Percentiles rank a stretch among this genome's conserved stretches.
Evolutionary conservation across 2,329 filamentous ascomycete species (phyloP).

Genomic region (Paecilomyces formosus): DNA sequence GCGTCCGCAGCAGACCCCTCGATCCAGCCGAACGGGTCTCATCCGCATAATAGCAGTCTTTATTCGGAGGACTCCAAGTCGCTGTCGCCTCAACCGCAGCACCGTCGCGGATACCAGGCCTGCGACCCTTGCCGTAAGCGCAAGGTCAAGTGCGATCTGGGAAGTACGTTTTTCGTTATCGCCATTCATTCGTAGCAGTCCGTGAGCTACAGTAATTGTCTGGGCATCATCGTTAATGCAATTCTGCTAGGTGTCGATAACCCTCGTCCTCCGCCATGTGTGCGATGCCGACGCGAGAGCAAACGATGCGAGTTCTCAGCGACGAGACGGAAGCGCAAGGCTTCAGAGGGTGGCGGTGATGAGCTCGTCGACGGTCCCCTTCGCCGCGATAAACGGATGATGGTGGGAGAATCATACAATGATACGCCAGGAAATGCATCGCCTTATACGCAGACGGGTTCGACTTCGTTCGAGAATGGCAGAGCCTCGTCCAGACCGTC

Average conservation of each 20-base stretch:
- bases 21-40: neutral
- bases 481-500: conserved; percentile 16
- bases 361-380: conserved; percentile 34
- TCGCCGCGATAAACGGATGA: conserved; percentile 46
- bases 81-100: conserved; percentile 26
- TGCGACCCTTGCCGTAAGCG: conserved; percentile 43
- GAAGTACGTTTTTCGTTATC: conserved; percentile 29
- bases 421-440: conserved; percentile 17
- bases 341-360: conserved; percentile 42
- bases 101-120: conserved; percentile 42
- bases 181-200: too few relatives aligned
- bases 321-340: conserved; percentile 85
- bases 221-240: conserved; percentile 7
- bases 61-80: conserved; percentile 20
- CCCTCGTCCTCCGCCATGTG: conserved; percentile 87
- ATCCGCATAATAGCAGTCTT: conserved; percentile 6
- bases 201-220: neutral
- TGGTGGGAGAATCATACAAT: conserved; percentile 36
- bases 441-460: conserved; percentile 18
- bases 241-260: conserved; percentile 62
- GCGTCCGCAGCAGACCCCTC: conserved; percentile 1
- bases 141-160: conserved; percentile 43
- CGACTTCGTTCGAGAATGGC: conserved; percentile 17
- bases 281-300: conserved; percentile 85
- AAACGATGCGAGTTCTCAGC: conserved; percentile 97